Conservation (phyloP, 2,329 filamentous ascomycete genomes). For the Colletotrichum navitas region DNA sequence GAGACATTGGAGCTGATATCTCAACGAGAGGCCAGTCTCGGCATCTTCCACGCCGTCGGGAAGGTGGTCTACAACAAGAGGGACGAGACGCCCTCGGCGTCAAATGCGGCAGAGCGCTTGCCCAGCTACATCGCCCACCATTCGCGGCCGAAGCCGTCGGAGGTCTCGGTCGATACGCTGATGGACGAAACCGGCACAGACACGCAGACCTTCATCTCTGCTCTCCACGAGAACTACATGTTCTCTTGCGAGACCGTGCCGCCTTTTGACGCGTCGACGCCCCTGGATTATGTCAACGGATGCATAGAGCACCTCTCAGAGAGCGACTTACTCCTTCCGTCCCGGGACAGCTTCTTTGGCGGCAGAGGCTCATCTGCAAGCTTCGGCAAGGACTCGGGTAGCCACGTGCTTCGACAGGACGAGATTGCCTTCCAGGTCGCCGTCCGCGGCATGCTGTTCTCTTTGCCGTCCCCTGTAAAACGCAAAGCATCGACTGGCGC, state of each 20-base stretch:
- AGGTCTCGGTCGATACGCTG: slow-evolving; percentile 79
- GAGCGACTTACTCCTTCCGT: slow-evolving; percentile 85
- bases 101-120: slow-evolving; percentile 64
- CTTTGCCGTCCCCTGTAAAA: slow-evolving; percentile 87
- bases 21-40: slow-evolving; percentile 88
- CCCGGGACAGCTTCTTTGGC: slow-evolving; percentile 76
- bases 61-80: slow-evolving; percentile 98
- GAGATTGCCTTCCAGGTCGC: slow-evolving; percentile 95
- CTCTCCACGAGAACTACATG: slow-evolving; percentile 93
- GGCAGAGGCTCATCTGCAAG: slow-evolving; percentile 66
- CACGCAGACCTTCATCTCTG: slow-evolving; percentile 88
- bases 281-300: slow-evolving; percentile 83
- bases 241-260: slow-evolving; percentile 79
- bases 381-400: slow-evolving; percentile 68
- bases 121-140: slow-evolving; percentile 70
- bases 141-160: slow-evolving; percentile 71
- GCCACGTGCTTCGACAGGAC: slow-evolving; percentile 87
- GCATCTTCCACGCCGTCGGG: slow-evolving; percentile 95
- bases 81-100: slow-evolving; percentile 63
- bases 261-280: slow-evolving; percentile 65
- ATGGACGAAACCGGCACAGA: slow-evolving; percentile 95
- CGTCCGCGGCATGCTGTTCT: slow-evolving; percentile 87
- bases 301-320: slow-evolving; percentile 91
- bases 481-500: slow-evolving; percentile 63
- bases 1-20: slow-evolving; percentile 86